Conservation (phyloP, 176 grass and related monocot genomes). For the Juncus effusus region DNA sequence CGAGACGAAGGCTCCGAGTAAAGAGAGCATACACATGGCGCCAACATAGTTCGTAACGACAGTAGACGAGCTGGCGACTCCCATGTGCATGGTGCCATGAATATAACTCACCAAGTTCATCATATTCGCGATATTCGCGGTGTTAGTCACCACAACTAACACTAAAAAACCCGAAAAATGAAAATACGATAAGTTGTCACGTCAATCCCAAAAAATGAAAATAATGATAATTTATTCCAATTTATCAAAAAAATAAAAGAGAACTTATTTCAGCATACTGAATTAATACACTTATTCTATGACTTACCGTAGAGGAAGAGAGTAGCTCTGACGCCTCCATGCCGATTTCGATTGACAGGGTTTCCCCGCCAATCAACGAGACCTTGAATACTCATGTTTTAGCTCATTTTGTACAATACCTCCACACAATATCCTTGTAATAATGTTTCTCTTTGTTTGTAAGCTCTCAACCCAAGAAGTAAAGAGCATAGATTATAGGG, state of each 20-base stretch:
- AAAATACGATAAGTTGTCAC: neutral
- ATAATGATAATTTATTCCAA: neutral
- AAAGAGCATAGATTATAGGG: neutral
- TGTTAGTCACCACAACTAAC: slow-evolving; percentile 32
- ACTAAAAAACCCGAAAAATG: slow-evolving; percentile 25
- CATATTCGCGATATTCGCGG: slow-evolving; percentile 35
- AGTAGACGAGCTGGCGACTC: slow-evolving; percentile 39
- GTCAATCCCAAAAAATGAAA: neutral
- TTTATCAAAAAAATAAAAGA: neutral
- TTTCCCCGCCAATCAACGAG: slow-evolving; percentile 56
- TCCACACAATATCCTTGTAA: neutral
- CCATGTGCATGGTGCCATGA: slow-evolving; percentile 59
- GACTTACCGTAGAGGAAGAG: slow-evolving; percentile 51
- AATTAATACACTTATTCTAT: neutral
- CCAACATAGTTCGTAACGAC: slow-evolving; percentile 37
- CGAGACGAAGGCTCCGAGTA: slow-evolving; percentile 59
- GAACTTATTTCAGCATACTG: neutral
- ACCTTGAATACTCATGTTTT: slow-evolving; percentile 36
- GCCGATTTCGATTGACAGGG: slow-evolving; percentile 33
- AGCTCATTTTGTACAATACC: neutral
- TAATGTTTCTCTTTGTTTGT: slow-evolving; percentile 1
- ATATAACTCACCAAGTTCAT: slow-evolving; percentile 60
- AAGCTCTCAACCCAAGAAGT: neutral
- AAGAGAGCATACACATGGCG: slow-evolving; percentile 39
- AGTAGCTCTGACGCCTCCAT: slow-evolving; percentile 53